phyloP scores from a whole-genome alignment of 176 grass and related monocot genomes.

The Eragrostis nindensis region DNA sequence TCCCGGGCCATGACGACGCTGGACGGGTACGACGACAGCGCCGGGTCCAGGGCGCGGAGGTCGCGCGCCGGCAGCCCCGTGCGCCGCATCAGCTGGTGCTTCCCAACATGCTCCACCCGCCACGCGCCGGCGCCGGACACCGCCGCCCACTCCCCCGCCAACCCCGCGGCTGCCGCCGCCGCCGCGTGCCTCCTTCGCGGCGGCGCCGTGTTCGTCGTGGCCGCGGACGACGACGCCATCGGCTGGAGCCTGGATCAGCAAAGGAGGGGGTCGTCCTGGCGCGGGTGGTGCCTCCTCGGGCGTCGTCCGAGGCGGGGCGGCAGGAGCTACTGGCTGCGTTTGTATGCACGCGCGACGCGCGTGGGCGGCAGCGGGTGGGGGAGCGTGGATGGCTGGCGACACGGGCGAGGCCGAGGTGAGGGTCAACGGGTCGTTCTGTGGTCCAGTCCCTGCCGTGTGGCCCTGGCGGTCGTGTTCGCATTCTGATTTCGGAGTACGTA shows the following conservation, averaged over 20 bases:
- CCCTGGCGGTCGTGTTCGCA: no score
- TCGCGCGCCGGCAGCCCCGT: slow-evolving; percentile 52
- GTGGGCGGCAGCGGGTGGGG: background rate
- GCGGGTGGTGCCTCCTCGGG: no score
- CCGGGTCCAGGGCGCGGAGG: slow-evolving; percentile 54
- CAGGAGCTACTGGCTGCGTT: background rate
- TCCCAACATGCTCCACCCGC: slow-evolving; percentile 4
- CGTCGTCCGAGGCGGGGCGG: background rate
- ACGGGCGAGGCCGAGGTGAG: background rate
- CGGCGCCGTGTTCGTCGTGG: background rate
- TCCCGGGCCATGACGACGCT: slow-evolving; percentile 54
- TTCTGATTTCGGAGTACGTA: no score
- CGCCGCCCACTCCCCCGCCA: slow-evolving; percentile 28
- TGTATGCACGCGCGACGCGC: background rate
- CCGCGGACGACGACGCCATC: background rate
- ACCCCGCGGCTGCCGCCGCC: background rate
- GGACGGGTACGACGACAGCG: slow-evolving; percentile 48
- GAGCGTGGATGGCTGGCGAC: background rate
- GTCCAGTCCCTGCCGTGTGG: no score
- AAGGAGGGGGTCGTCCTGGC: background rate
- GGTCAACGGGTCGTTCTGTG: no score
- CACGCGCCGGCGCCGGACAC: slow-evolving; percentile 15
- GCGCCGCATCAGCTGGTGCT: slow-evolving; percentile 47
- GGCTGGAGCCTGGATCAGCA: background rate
- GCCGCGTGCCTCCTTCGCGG: background rate